These are phyloP conservation scores for Caryopteris hybrid DNA, from an alignment of 305 asterid species.

Conservation along the genomic window DNA sequence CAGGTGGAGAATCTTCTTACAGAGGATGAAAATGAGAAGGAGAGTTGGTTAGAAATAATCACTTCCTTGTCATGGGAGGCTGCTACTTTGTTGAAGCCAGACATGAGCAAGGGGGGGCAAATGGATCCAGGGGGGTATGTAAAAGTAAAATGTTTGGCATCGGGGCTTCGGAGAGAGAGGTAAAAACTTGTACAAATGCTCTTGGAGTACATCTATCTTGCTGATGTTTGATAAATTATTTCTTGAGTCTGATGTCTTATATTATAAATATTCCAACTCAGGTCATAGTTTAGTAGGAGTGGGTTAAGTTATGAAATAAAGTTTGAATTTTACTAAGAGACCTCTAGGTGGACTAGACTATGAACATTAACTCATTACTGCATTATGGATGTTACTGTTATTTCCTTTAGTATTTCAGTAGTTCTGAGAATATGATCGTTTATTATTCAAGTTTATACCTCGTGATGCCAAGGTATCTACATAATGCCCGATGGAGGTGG, in stretches of 20 bases:
- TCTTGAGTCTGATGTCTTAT: background rate
- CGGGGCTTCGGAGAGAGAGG: conserved; percentile 90
- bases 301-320: background rate
- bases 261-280: conserved; percentile 7
- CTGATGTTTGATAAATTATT: conserved; percentile 8
- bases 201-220: background rate
- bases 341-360: background rate
- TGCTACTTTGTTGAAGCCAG: conserved; percentile 85
- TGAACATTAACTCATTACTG: background rate
- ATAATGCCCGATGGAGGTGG: background rate
- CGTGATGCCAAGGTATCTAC: background rate
- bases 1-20: conserved; percentile 81
- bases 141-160: conserved; percentile 89
- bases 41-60: conserved; percentile 91
- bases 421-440: background rate
- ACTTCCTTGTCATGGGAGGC: conserved; percentile 97
- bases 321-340: background rate
- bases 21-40: conserved; percentile 71
- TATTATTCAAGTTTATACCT: background rate
- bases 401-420: background rate
- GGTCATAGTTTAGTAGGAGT: background rate
- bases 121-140: conserved; percentile 98
- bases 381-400: background rate
- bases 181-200: conserved; percentile 29
- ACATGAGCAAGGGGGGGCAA: conserved; percentile 88